Base-by-base conservation (phyloP, 352 stramenopile genomes). In the Blastocystis sp. region DNA sequence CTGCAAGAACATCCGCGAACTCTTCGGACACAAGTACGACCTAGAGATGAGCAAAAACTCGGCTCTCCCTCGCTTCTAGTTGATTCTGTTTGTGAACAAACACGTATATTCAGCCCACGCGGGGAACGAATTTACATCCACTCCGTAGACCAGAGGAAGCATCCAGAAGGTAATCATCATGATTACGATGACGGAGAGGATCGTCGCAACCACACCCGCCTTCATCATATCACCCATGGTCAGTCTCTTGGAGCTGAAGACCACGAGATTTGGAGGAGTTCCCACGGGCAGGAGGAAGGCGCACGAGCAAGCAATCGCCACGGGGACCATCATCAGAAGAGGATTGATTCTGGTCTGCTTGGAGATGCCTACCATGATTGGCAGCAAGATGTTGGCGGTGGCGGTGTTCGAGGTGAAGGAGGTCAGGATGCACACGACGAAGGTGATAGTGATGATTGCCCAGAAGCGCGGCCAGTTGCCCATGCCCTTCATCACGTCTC, bases 1-100 rank as follows among this genome's bases (percentile, higher is more conserved):
- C 46, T 94, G 98, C 86, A 97, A 93, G 88, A 99, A 99, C 90
- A 99, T 99, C 89, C 92, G 96, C 76, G 95, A 99, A 89, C 93
- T 99, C 76, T 99, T 99, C 88, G 96, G 96, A 87, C 96, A 99
- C 91, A 99, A 99, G 92, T 87, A 89, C 36, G 87, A 84, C 42
- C 21, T 89, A 3, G 87, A 87, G 4, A 63, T 81, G 85, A 87
- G 44, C 36, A 73, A 79, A 38, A 85, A 72, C 16, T 78, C 64
- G 18, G 77, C 86, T 29, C 36, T 88, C 27, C 73, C 63, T 79
- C 64, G 86, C 34, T 87, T 88, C 75, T 79, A 72, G 6, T 11
- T 36, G 0, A 29, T n/a, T 67, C 32, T 53, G 36, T 57, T 76
- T 32, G 4, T 29, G 29, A 64, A 67, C 57, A 67, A 67, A 67